A percentile compares a stretch with the other conserved stretches of the same genome.
These are phyloP conservation scores for Acorus calamus DNA, from an alignment of 106 monocot species.

Conservation along the genomic window DNA sequence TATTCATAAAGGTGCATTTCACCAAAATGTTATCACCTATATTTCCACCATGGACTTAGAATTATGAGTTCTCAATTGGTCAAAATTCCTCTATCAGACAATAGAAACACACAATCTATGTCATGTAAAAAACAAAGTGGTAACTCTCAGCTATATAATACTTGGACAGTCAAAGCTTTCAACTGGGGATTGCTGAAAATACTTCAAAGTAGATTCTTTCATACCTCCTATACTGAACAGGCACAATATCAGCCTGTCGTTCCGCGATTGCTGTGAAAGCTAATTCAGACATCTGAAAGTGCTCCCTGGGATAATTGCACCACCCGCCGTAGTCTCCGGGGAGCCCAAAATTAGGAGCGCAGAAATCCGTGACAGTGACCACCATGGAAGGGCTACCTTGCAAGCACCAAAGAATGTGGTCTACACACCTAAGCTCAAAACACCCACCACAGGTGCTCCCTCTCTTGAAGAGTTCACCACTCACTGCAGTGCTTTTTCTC, in stretches of 20 bases:
- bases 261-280: constrained; percentile 49
- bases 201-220: background rate
- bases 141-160: too few relatives aligned
- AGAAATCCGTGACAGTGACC: constrained; percentile 81
- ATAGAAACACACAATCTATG: too few relatives aligned
- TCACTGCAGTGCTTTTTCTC: constrained; percentile 27
- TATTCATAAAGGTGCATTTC: too few relatives aligned
- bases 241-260: constrained; percentile 43
- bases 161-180: too few relatives aligned
- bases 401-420: constrained; percentile 64
- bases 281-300: constrained; percentile 56
- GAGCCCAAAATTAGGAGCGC: constrained; percentile 75
- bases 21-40: too few relatives aligned
- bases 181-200: background rate
- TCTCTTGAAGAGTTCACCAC: constrained; percentile 46
- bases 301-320: constrained; percentile 78
- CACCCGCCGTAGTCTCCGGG: constrained; percentile 69
- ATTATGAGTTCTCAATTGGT: too few relatives aligned
- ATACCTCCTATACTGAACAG: constrained; percentile 74
- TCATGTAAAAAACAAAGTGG: too few relatives aligned
- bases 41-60: too few relatives aligned
- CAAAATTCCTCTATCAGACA: too few relatives aligned
- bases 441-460: constrained; percentile 64
- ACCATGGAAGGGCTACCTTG: constrained; percentile 58
- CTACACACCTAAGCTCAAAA: constrained; percentile 79